These are phyloP conservation scores for Claviceps quebecensis DNA, from an alignment of 2,329 filamentous ascomycete species.

Conservation along the genomic window DNA sequence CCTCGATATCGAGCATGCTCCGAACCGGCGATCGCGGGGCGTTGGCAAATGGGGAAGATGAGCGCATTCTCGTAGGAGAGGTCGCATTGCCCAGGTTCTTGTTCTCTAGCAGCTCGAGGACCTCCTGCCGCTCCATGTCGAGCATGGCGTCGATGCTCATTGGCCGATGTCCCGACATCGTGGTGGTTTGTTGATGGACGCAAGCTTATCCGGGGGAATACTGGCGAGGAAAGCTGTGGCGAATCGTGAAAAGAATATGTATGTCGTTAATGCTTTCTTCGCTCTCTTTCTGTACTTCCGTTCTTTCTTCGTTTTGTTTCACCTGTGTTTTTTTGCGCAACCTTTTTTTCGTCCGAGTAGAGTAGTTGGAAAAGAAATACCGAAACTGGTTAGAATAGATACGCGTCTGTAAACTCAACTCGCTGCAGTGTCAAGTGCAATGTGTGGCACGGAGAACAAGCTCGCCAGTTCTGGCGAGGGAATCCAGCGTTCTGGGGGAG, in stretches of 20 bases:
- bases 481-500: background rate
- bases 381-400: background rate
- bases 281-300: no score
- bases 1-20: conserved; percentile 51
- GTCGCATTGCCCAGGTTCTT: conserved; percentile 18
- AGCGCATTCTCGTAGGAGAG: conserved; percentile 26
- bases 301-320: no score
- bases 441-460: background rate
- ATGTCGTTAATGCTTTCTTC: no score
- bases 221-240: background rate
- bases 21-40: conserved; percentile 52
- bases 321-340: no score
- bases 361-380: background rate
- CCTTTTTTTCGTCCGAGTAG: no score
- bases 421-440: background rate
- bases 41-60: conserved; percentile 39
- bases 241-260: no score
- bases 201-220: background rate
- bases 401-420: background rate
- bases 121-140: conserved; percentile 63
- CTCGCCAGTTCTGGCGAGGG: background rate
- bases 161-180: conserved; percentile 24
- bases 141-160: conserved; percentile 68
- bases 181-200: conserved; percentile 3
- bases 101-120: conserved; percentile 54